Base-by-base conservation (phyloP, 2,329 filamentous ascomycete species). In the Chaetoscypha palmicola region DNA sequence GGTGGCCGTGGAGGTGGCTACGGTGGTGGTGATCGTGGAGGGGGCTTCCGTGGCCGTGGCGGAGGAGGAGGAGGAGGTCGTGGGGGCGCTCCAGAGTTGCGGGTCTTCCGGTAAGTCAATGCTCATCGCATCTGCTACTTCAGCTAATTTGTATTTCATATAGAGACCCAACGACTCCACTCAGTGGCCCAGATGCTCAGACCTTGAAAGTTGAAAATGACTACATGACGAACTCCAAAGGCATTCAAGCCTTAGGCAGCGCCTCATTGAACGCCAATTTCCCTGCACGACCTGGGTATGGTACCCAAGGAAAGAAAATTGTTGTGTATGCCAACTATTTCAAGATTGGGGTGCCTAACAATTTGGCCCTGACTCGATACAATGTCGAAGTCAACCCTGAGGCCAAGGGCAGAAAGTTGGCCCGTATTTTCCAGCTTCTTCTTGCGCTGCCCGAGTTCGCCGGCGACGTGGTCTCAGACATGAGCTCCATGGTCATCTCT, bases 311-410 rank as follows among this genome's bases (percentile, higher is more conserved):
- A 3, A 49, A 44, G 32, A 43, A 47, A 7, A 47, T 62, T 37
- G 34, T 46, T 1, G 51, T 63, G 0, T 62, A 57, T 39, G 56
- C 60, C 23, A 63, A 63, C 31, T 62, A 60, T 20, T 59, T 60
- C 41, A 51, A 58, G 33, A 26, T 58, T 2, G 44, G 35, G 2
- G 48, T 53, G n/a, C 54, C 48, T 1, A 37, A 45, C 1, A 43
- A 51, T 10, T 40, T 62, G 14, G 41, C 31, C 10, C 38, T 62
- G 3, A 55, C 54, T 17, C 42, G 58, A 24, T 62, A 62, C 47
- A 56, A 51, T 20, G 52, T 63, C 12, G 53, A 55, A 16, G 43
- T 62, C 19, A 38, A 23, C 4, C 57, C 58, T 2, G 51, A 52
- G 28, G 52, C 43, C 17, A 55, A 40, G 2, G 56, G 54, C 4